These are phyloP conservation scores for Phanerochaete sordida DNA, from an alignment of 768 basidiomycete genomes.

Conservation along the genomic window DNA sequence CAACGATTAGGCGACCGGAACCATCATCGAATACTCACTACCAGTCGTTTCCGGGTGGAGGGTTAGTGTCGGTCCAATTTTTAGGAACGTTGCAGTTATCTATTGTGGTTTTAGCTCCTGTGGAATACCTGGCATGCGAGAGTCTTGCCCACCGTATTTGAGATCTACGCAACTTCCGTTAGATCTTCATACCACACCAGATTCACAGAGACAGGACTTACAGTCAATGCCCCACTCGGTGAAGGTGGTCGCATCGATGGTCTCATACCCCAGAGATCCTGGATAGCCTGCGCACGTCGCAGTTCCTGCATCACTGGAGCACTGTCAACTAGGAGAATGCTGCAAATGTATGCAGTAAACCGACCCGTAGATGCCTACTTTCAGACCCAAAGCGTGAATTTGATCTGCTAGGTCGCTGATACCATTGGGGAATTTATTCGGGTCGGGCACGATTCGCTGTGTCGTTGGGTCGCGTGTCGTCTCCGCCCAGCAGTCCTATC, in stretches of 20 bases:
- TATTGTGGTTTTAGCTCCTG: slow-evolving; percentile 14
- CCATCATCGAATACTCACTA: slow-evolving; percentile 36
- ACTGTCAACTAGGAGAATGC: slow-evolving; percentile 27
- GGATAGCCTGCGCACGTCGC: slow-evolving; percentile 61
- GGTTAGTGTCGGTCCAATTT: slow-evolving; percentile 44
- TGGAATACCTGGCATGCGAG: background rate
- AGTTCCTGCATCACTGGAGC: slow-evolving; percentile 65
- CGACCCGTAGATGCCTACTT: slow-evolving; percentile 50
- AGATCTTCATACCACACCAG: no score
- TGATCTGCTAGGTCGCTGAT: slow-evolving; percentile 41
- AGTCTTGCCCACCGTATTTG: slow-evolving; percentile 45
- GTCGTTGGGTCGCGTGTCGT: slow-evolving; percentile 38
- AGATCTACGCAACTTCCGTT: slow-evolving; percentile 27
- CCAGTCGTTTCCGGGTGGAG: slow-evolving; percentile 39
- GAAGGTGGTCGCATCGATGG: slow-evolving; percentile 48
- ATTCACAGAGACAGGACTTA: slow-evolving; percentile 12
- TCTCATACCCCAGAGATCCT: slow-evolving; percentile 52
- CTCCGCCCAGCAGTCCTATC: slow-evolving; percentile 52
- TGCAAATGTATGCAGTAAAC: background rate
- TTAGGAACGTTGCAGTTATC: slow-evolving; percentile 53
- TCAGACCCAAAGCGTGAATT: slow-evolving; percentile 45
- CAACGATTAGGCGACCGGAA: background rate
- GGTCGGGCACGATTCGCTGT: slow-evolving; percentile 43
- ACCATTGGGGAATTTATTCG: slow-evolving; percentile 51
- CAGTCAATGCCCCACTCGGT: slow-evolving; percentile 53